A percentile compares a stretch with the other conserved stretches of the same genome.
These are phyloP conservation scores for Byssothecium circinans DNA, from an alignment of 2,329 filamentous ascomycete genomes.

Conservation along the genomic window DNA sequence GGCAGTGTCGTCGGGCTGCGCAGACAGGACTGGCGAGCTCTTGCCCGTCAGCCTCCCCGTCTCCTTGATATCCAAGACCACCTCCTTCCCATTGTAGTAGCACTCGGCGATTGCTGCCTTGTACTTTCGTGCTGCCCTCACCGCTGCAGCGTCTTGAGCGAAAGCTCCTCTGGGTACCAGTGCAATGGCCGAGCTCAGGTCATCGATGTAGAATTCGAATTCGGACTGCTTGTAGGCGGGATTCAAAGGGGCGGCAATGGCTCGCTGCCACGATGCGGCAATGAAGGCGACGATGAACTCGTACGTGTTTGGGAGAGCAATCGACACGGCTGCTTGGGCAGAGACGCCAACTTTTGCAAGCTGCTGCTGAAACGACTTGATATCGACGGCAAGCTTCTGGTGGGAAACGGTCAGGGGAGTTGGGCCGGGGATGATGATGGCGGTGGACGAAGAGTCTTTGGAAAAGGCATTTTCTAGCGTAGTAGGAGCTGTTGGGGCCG, in stretches of 20 bases:
- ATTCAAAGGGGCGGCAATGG: constrained; percentile 83
- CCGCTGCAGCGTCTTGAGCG: constrained; percentile 67
- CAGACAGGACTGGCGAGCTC: constrained; percentile 52
- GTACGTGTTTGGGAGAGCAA: constrained; percentile 81
- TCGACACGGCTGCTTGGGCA: constrained; percentile 72
- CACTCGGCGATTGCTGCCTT: constrained; percentile 84
- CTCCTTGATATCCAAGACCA: constrained; percentile 78
- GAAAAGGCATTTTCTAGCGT: constrained; percentile 63
- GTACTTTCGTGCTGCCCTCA: constrained; percentile 76
- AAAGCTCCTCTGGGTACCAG: constrained; percentile 74
- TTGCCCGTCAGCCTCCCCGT: constrained; percentile 64
- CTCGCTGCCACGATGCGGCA: constrained; percentile 81
- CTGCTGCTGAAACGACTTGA: constrained; percentile 72
- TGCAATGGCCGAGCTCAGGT: constrained; percentile 76
- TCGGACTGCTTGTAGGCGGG: constrained; percentile 86
- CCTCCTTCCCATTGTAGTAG: constrained; percentile 73
- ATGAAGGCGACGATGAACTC: constrained; percentile 88
- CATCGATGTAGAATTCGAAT: constrained; percentile 90
- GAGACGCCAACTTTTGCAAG: constrained; percentile 74
- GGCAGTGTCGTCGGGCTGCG: constrained; percentile 77
- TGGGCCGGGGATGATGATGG: constrained; percentile 73
- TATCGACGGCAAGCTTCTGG: constrained; percentile 65
- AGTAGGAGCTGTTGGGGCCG: constrained; percentile 53
- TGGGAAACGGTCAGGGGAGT: constrained; percentile 70
- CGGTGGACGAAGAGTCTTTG: constrained; percentile 54